phyloP scores from a whole-genome alignment of 345 rosid genomes.

The Salix koriyanagi region DNA sequence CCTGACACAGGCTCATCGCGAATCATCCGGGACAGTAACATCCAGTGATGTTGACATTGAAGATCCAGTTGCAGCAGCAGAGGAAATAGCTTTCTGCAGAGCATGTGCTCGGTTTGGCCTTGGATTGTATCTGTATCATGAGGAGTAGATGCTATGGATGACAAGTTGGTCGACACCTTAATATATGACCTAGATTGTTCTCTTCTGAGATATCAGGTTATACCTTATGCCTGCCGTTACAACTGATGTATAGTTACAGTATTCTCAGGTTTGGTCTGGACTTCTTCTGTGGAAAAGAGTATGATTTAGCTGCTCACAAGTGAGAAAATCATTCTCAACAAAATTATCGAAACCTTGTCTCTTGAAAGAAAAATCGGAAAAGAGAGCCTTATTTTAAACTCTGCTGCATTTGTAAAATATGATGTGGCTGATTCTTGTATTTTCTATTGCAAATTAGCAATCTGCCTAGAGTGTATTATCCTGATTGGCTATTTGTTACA shows the following conservation, averaged over 20 bases:
- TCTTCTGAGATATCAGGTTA: slow-evolving; percentile 8
- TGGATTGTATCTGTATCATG: slow-evolving; percentile 86
- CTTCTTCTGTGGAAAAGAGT: not conserved
- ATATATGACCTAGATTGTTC: not conserved
- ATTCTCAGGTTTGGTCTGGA: not conserved
- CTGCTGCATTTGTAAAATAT: not conserved
- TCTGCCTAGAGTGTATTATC: not conserved
- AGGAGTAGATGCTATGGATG: slow-evolving; percentile 38
- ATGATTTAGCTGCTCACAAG: not conserved
- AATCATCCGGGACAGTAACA: slow-evolving; percentile 77
- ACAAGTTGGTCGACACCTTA: slow-evolving; percentile 1
- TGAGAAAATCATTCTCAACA: not conserved
- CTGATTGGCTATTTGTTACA: too few relatives aligned
- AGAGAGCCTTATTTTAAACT: not conserved
- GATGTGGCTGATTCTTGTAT: not conserved
- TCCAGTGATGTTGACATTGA: slow-evolving; percentile 32
- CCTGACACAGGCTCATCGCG: slow-evolving; percentile 74
- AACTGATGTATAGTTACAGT: slow-evolving; percentile 22
- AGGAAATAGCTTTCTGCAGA: slow-evolving; percentile 92
- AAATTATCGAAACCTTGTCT: not conserved
- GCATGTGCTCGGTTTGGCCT: slow-evolving; percentile 97
- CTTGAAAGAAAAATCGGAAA: not conserved
- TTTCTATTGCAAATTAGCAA: not conserved
- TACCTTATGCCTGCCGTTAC: not conserved
- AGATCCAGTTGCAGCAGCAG: slow-evolving; percentile 88